Percentiles rank a stretch among this genome's conserved stretches.
These are phyloP conservation scores for Trypanosomatidae sp. DNA, from an alignment of 208 protist species.

Conservation along the genomic window DNA sequence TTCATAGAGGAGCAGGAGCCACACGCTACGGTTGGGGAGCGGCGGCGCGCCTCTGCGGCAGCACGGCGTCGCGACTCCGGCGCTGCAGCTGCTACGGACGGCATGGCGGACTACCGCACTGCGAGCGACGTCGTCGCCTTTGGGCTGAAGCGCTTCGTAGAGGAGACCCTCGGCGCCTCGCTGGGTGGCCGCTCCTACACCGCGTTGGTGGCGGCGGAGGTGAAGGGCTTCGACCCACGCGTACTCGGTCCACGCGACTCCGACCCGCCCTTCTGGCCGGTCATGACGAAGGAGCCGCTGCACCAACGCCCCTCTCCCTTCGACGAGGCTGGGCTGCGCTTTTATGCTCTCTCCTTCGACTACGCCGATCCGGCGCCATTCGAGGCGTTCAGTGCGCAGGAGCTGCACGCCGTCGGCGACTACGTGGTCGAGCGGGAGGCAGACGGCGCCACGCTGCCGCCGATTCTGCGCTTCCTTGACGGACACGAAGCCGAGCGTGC, in stretches of 20 bases:
- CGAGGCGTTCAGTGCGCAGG: constrained; percentile 49
- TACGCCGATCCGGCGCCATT: constrained; percentile 40
- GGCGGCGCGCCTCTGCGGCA: constrained; percentile 3
- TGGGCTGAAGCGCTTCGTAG: constrained; percentile 43
- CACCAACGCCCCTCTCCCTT: constrained; percentile 20
- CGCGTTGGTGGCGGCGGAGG: constrained; percentile 46
- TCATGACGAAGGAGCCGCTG: constrained; percentile 12
- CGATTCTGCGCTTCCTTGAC: constrained; percentile 59
- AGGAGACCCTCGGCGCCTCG: constrained; percentile 21
- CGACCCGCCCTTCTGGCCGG: constrained; percentile 26
- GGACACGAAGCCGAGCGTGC: constrained; percentile 14
- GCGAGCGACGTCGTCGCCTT: constrained; percentile 32
- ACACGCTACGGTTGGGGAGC: constrained; percentile 3
- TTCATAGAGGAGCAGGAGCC: no score
- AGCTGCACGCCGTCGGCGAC: constrained; percentile 45
- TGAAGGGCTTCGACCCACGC: constrained; percentile 35
- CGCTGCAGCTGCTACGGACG: background rate
- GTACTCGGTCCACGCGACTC: constrained; percentile 14
- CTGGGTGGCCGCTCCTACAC: constrained; percentile 48
- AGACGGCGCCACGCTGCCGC: constrained; percentile 25
- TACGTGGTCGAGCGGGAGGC: constrained; percentile 27
- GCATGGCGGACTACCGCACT: background rate
- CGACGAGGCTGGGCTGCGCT: constrained; percentile 31
- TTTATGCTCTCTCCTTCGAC: constrained; percentile 52
- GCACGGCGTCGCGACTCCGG: background rate